phyloP scores from a whole-genome alignment of 2,329 filamentous ascomycete genomes.

The Aspergillus sp. region DNA sequence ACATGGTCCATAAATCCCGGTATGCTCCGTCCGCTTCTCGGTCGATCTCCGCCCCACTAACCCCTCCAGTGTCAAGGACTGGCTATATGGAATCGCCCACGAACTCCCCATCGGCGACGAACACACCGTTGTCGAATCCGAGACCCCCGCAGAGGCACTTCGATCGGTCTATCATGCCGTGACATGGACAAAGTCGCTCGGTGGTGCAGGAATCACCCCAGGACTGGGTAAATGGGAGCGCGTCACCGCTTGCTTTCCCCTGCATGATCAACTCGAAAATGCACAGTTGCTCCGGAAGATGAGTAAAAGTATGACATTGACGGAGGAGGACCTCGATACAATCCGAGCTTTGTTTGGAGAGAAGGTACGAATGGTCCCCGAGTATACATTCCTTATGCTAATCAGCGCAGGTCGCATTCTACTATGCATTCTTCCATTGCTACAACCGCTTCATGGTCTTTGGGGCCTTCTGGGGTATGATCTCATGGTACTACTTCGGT shows the following conservation, averaged over 20 bases:
- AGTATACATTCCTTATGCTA: no score
- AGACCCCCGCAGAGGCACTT: constrained; percentile 84
- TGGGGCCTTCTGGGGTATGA: constrained; percentile 73
- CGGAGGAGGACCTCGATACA: constrained; percentile 66
- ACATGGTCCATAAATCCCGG: constrained; percentile 80
- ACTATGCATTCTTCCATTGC: constrained; percentile 89
- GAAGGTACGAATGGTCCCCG: constrained; percentile 43
- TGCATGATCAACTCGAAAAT: constrained; percentile 76
- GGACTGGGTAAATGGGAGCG: constrained; percentile 68
- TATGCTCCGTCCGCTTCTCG: constrained; percentile 27
- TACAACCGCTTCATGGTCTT: constrained; percentile 87
- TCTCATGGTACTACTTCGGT: constrained; percentile 77
- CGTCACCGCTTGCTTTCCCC: constrained; percentile 61
- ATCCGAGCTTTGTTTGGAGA: constrained; percentile 78
- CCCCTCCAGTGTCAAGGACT: constrained; percentile 74
- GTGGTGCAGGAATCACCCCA: constrained; percentile 73
- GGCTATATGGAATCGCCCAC: constrained; percentile 83
- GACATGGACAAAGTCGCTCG: constrained; percentile 67
- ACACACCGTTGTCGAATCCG: constrained; percentile 67
- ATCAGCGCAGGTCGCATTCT: constrained; percentile 69
- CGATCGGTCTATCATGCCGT: constrained; percentile 85
- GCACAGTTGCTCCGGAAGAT: constrained; percentile 71
- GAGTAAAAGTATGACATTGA: constrained; percentile 62
- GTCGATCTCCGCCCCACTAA: background rate
- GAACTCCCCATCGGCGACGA: constrained; percentile 73